Evolutionary conservation across 176 grass and related monocot species (phyloP).

Genomic region (Musa schizocarpa): DNA sequence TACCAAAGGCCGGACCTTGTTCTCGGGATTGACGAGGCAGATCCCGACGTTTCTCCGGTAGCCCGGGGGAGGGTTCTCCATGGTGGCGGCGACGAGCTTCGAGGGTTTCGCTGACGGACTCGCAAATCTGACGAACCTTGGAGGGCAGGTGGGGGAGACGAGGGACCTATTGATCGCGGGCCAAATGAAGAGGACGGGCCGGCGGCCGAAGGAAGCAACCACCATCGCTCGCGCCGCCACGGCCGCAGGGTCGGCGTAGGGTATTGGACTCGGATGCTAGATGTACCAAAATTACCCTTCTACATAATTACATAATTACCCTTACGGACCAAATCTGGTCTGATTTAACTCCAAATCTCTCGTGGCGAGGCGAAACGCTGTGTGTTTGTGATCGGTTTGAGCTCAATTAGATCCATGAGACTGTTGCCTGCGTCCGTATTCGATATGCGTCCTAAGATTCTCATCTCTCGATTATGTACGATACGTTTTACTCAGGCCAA

Average conservation of each 20-base stretch:
- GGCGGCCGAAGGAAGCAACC: not conserved
- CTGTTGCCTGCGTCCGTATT: too few species aligned
- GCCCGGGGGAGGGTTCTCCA: slow-evolving; percentile 59
- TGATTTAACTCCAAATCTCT: too few species aligned
- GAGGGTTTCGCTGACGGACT: not conserved
- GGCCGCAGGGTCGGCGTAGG: not conserved
- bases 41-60: slow-evolving; percentile 92
- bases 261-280: not conserved
- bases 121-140: slow-evolving; percentile 3
- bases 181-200: not conserved
- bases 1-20: slow-evolving; percentile 27
- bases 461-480: too few species aligned
- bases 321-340: too few species aligned
- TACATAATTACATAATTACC: not conserved
- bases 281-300: not conserved
- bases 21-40: slow-evolving; percentile 69
- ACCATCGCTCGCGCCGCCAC: not conserved
- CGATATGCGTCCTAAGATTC: too few species aligned
- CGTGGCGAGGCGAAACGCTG: too few species aligned
- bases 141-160: not conserved
- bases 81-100: slow-evolving; percentile 32
- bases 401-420: too few species aligned
- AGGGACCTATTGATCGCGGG: slow-evolving; percentile 8
- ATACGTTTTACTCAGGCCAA: too few species aligned
- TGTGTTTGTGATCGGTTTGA: too few species aligned